Conservation (phyloP, 1,284 basidiomycete genomes). For the Fomitopsis pinicola region DNA sequence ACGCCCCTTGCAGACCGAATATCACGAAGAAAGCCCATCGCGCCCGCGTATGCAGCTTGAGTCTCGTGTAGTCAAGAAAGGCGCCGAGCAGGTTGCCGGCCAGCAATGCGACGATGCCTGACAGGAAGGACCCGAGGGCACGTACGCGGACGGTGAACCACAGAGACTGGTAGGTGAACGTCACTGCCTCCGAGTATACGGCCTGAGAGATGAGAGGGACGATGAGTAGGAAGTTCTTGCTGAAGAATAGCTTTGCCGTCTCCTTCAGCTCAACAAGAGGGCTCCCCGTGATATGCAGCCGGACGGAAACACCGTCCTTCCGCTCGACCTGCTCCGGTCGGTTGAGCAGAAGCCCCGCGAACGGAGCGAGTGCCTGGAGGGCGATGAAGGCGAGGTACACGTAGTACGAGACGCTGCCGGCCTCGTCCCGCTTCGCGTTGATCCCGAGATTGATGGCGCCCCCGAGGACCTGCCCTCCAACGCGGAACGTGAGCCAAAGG, state of each 20-base stretch:
- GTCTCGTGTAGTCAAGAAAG: not conserved
- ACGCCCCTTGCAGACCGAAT: not conserved
- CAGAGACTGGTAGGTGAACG: not conserved
- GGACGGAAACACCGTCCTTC: not conserved
- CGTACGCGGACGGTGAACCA: not conserved
- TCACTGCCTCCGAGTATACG: not conserved
- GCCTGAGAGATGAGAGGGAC: not conserved
- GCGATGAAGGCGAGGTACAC: not conserved
- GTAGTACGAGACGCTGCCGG: not conserved
- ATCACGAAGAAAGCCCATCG: not conserved
- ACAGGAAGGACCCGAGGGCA: not conserved
- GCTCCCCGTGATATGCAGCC: not conserved
- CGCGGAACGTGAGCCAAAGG: not conserved
- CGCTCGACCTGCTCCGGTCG: not conserved
- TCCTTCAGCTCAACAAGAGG: not conserved
- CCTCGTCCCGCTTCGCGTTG: not conserved
- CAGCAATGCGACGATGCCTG: not conserved
- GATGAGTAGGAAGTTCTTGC: not conserved
- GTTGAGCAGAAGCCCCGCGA: not conserved
- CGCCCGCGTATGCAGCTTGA: not conserved
- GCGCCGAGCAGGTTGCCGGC: not conserved
- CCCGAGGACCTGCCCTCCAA: not conserved
- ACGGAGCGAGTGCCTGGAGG: not conserved
- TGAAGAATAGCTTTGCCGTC: not conserved
- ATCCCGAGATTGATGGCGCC: not conserved